Percentiles rank a stretch among this genome's conserved stretches.
phyloP scores from a whole-genome alignment of 2,329 filamentous ascomycete species.

The Trichophaea hybrida region DNA sequence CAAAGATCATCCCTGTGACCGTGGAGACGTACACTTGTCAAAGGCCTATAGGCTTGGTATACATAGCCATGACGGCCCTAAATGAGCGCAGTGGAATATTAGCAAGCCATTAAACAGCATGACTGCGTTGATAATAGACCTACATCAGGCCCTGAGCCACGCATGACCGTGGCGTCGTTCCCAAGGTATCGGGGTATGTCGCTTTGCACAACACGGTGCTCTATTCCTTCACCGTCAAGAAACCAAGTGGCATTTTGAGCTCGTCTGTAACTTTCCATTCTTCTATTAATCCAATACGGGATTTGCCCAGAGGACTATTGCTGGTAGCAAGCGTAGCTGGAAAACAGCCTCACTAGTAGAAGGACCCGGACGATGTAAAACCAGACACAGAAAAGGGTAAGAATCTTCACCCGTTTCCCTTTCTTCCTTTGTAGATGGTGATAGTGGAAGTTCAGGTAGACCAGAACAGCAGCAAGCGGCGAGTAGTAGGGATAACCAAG shows the following conservation, averaged over 20 bases:
- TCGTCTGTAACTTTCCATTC: too few relatives aligned
- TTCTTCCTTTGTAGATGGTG: too few relatives aligned
- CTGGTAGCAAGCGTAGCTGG: too few relatives aligned
- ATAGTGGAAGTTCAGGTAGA: too few relatives aligned
- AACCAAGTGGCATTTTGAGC: conserved; percentile 7
- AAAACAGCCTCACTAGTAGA: too few relatives aligned
- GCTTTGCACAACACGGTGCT: conserved; percentile 15
- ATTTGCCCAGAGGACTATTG: too few relatives aligned
- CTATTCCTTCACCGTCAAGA: conserved; percentile 13
- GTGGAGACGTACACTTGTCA: conserved; percentile 14
- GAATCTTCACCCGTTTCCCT: too few relatives aligned
- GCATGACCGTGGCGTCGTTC: conserved; percentile 13
- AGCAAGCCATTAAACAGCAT: background rate
- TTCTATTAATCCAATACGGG: too few relatives aligned
- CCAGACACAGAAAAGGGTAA: too few relatives aligned
- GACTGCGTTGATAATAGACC: background rate
- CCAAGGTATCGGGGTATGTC: conserved; percentile 19
- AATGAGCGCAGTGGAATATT: background rate
- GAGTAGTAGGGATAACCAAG: too few relatives aligned
- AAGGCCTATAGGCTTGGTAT: conserved; percentile 12
- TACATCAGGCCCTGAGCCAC: conserved; percentile 5
- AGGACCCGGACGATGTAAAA: too few relatives aligned
- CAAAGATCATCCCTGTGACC: background rate
- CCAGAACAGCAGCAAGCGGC: too few relatives aligned
- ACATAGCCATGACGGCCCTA: conserved; percentile 11